phyloP scores from a whole-genome alignment of 176 grass and related monocot genomes.

The Leersia perrieri region DNA sequence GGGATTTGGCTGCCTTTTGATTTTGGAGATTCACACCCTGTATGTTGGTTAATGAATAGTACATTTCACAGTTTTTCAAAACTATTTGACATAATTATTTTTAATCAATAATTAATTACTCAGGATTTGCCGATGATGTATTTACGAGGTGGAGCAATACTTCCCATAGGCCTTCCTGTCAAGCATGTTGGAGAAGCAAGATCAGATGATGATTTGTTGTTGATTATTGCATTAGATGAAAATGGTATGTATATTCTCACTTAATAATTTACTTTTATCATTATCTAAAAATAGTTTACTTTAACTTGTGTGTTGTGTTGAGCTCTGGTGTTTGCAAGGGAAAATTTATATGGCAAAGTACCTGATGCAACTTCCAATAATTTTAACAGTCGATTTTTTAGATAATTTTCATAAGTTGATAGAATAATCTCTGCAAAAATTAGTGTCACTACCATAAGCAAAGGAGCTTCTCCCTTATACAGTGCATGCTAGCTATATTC shows the following conservation, averaged over 20 bases:
- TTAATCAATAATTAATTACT: conserved; percentile 18
- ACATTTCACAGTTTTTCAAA: not conserved
- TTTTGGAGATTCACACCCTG: conserved; percentile 87
- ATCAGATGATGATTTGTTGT: conserved; percentile 73
- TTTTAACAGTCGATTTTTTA: not conserved
- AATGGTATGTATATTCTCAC: conserved; percentile 63
- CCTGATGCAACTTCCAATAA: not conserved
- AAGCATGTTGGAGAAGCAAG: conserved; percentile 85
- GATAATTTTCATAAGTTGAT: not conserved
- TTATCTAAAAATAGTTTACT: too few relatives aligned
- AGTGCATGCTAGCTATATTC: not conserved
- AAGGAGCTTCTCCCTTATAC: not conserved
- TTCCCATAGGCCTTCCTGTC: conserved; percentile 76
- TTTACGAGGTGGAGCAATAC: conserved; percentile 80
- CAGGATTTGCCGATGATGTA: conserved; percentile 86
- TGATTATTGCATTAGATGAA: conserved; percentile 81
- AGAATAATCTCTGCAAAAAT: not conserved
- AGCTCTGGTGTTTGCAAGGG: not conserved
- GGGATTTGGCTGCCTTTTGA: conserved; percentile 85
- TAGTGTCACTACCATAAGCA: not conserved
- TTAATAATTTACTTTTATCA: not conserved
- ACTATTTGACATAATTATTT: not conserved
- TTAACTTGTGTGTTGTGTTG: not conserved
- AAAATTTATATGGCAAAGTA: not conserved
- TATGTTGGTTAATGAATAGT: conserved; percentile 46